These are phyloP conservation scores for Claviceps sp. DNA, from an alignment of 2,329 filamentous ascomycete species.

Conservation along the genomic window DNA sequence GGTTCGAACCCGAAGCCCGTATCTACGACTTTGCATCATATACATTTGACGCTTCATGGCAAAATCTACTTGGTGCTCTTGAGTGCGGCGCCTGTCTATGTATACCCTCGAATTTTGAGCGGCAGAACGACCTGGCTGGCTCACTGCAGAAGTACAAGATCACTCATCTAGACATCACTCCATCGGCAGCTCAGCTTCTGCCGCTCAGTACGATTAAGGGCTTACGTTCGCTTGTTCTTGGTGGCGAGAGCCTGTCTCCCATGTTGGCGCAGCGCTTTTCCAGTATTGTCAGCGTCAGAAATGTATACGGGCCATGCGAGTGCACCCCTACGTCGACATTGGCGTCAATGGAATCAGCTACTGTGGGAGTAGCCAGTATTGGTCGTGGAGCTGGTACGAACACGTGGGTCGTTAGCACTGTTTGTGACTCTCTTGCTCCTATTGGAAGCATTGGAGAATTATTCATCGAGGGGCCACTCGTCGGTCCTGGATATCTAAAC, in stretches of 20 bases:
- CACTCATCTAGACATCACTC: constrained; percentile 1
- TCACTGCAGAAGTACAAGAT: neutral
- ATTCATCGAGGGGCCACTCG: constrained; percentile 13
- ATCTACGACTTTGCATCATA: constrained; percentile 7
- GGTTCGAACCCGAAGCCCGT: neutral
- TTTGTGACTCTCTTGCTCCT: constrained; percentile 9
- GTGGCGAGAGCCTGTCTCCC: neutral
- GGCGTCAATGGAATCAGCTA: neutral
- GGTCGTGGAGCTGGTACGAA: neutral
- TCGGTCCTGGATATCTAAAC: constrained; percentile 13
- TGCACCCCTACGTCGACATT: neutral
- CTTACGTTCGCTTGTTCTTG: neutral
- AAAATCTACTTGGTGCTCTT: constrained; percentile 3
- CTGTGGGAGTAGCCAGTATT: neutral
- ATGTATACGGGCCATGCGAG: constrained; percentile 5
- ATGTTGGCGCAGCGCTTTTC: neutral
- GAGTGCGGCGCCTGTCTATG: constrained; percentile 6
- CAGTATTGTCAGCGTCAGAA: neutral
- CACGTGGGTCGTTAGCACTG: constrained; percentile 12
- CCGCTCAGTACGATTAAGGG: neutral
- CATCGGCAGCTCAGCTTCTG: constrained; percentile 2
- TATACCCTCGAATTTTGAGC: neutral
- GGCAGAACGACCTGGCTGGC: constrained; percentile 1
- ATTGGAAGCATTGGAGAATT: constrained; percentile 14
- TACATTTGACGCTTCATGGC: constrained; percentile 4